Evolutionary conservation across 768 basidiomycete genomes (phyloP).

Genomic region (Tephrocybe rancida): DNA sequence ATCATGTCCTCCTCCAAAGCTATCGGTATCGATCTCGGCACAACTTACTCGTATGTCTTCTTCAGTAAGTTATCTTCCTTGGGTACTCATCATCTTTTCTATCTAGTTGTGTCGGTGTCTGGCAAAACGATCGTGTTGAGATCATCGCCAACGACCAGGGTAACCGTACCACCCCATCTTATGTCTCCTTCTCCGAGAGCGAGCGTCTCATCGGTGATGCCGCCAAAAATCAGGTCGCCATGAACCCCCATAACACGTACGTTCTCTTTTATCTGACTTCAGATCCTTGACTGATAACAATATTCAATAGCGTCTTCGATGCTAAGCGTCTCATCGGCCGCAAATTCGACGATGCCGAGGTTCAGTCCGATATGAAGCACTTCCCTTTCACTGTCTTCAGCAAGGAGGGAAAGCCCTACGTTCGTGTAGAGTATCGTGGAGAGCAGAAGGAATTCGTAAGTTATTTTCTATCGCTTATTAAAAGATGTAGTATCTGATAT

Average conservation of each 20-base stretch:
- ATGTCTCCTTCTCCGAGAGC: slow-evolving; percentile 91
- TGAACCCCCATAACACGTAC: slow-evolving; percentile 95
- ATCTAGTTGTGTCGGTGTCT: slow-evolving; percentile 94
- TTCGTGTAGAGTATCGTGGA: slow-evolving; percentile 89
- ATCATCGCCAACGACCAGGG: slow-evolving; percentile 97
- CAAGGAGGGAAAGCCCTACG: slow-evolving; percentile 87
- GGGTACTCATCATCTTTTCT: slow-evolving; percentile 16
- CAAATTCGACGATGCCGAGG: slow-evolving; percentile 84
- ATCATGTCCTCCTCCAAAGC: slow-evolving; percentile 73
- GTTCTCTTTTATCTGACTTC: slow-evolving; percentile 18
- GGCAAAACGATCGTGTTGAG: slow-evolving; percentile 99
- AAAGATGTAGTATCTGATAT: slow-evolving; percentile 24
- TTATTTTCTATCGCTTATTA: slow-evolving; percentile 12
- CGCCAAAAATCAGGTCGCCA: slow-evolving; percentile 97
- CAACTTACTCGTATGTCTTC: slow-evolving; percentile 83
- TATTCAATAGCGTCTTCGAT: slow-evolving; percentile 79
- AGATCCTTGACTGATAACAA: slow-evolving; percentile 7
- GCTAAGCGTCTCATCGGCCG: slow-evolving; percentile 98
- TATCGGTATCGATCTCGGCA: slow-evolving; percentile 89
- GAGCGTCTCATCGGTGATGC: slow-evolving; percentile 99
- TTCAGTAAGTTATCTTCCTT: slow-evolving; percentile 5
- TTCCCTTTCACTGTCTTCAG: slow-evolving; percentile 93
- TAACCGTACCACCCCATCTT: slow-evolving; percentile 94
- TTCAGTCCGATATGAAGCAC: slow-evolving; percentile 84
- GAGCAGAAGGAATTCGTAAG: slow-evolving; percentile 93